Conservation (phyloP, 1,284 basidiomycete genomes). For the Ceratobasidium papillatum region DNA sequence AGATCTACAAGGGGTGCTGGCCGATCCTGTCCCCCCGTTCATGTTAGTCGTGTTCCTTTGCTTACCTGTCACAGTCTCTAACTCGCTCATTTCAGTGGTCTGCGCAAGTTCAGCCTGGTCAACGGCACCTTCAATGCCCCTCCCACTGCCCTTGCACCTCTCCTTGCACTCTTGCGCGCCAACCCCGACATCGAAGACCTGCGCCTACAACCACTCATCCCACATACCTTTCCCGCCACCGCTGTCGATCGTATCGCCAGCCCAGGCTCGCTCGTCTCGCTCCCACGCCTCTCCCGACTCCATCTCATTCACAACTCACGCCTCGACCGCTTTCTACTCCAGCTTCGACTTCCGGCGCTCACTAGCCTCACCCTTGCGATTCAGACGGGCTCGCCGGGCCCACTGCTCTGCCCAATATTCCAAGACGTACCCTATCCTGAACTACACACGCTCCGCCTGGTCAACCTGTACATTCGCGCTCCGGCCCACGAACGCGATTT, state of each 20-base stretch:
- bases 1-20: slow-evolving; percentile 28
- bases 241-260: background rate
- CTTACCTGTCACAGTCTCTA: background rate
- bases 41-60: slow-evolving; percentile 17
- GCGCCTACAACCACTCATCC: slow-evolving; percentile 22
- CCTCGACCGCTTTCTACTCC: slow-evolving; percentile 18
- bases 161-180: slow-evolving; percentile 16
- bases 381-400: background rate
- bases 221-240: background rate
- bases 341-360: slow-evolving; percentile 22
- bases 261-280: background rate
- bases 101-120: slow-evolving; percentile 18
- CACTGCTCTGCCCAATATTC: slow-evolving; percentile 14
- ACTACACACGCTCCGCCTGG: slow-evolving; percentile 22
- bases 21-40: slow-evolving; percentile 14
- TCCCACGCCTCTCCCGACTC: slow-evolving; percentile 23
- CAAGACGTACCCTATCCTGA: slow-evolving; percentile 23
- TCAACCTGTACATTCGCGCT: slow-evolving; percentile 16
- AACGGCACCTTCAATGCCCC: slow-evolving; percentile 36
- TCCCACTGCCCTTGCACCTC: slow-evolving; percentile 13
- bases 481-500: slow-evolving; percentile 9
- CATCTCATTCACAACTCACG: slow-evolving; percentile 33
- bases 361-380: slow-evolving; percentile 18
- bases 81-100: slow-evolving; percentile 15
- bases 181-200: slow-evolving; percentile 35